Evolutionary conservation across 1,284 basidiomycete species (phyloP).

Genomic region (Fomitopsis pinicola): DNA sequence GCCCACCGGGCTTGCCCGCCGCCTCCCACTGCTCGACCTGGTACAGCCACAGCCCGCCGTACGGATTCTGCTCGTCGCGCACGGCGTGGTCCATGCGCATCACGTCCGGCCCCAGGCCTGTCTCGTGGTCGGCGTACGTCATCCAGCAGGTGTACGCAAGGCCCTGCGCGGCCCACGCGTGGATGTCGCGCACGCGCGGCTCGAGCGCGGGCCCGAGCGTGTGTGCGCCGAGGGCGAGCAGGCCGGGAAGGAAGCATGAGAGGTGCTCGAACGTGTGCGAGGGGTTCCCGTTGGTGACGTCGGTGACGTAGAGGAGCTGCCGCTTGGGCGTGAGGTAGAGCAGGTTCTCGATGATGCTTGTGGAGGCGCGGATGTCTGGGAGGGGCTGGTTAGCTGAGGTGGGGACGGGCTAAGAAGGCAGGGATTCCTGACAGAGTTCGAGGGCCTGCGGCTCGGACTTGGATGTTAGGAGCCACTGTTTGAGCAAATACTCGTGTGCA

Average conservation of each 20-base stretch:
- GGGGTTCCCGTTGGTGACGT: conserved; percentile 26
- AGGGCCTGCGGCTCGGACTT: conserved; percentile 53
- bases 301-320: conserved; percentile 51
- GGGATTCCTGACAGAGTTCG: conserved; percentile 51
- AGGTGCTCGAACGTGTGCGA: conserved; percentile 67
- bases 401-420: not conserved
- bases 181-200: conserved; percentile 36
- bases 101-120: conserved; percentile 61
- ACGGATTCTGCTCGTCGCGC: conserved; percentile 3
- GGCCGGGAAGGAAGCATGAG: conserved; percentile 74
- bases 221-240: conserved; percentile 69
- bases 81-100: conserved; percentile 24
- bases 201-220: conserved; percentile 44
- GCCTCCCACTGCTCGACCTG: conserved; percentile 48
- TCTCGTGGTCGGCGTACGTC: conserved; percentile 57
- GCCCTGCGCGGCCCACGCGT: conserved; percentile 65
- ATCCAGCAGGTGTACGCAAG: conserved; percentile 65
- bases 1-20: conserved; percentile 33
- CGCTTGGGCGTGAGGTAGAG: conserved; percentile 64
- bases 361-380: conserved; percentile 58
- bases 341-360: conserved; percentile 58
- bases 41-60: conserved; percentile 44
- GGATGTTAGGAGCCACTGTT: conserved; percentile 63
- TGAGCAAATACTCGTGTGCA: conserved; percentile 74
- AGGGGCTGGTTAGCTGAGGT: not conserved